Evolutionary conservation across 2,329 filamentous ascomycete genomes (phyloP), one percentile per base, ranked within the genome.

Genomic region (Penicillium glabrum): DNA sequence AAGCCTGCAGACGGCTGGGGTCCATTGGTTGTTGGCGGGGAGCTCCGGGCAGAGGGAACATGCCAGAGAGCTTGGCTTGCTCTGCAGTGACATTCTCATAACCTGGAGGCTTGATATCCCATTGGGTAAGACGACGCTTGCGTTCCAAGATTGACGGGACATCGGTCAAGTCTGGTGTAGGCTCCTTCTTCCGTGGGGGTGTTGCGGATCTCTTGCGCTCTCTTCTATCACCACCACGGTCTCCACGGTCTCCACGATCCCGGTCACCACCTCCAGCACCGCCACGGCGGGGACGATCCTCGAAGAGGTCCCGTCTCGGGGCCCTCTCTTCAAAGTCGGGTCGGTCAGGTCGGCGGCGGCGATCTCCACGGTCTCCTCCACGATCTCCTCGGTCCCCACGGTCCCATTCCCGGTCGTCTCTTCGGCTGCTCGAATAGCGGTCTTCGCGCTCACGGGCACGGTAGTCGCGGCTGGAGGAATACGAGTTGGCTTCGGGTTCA

Each of bases 41-140:
- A 60, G 95, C 95, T 63, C 95, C 95, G 3, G 95, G 95, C 46
- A 99, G 86, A 59, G 96, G 93, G 80, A 99, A 99, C 95, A 99
- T 67, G 79, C 79, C 86, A 3, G 96, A 99, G 45, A 99, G 83
- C 81, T 99, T 99, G 50, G 95, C 96, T 75, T 99, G 96, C 76
- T 99, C 96, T 23, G 95, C 92, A 2, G 95, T 97, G 63, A 99
- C 93, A 75, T 95, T 96, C 72, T 99, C 96, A 71, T 99, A 99
- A 45, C 95, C 93, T 16, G 92, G 91, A 6, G 95, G 95, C 79
- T 99, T 99, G 75, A 99, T 97, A 74, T 99, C 96, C 95, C 95
- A 99, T 76, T 99, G 96, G 35, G 93, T 98, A 81, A 99, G 80
- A 58, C 95, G 89, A 66, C 96, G 89, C 81, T 93, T 95, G 68